Conservation (phyloP, 2,329 filamentous ascomycete genomes). For the Alternaria incomplexa region DNA sequence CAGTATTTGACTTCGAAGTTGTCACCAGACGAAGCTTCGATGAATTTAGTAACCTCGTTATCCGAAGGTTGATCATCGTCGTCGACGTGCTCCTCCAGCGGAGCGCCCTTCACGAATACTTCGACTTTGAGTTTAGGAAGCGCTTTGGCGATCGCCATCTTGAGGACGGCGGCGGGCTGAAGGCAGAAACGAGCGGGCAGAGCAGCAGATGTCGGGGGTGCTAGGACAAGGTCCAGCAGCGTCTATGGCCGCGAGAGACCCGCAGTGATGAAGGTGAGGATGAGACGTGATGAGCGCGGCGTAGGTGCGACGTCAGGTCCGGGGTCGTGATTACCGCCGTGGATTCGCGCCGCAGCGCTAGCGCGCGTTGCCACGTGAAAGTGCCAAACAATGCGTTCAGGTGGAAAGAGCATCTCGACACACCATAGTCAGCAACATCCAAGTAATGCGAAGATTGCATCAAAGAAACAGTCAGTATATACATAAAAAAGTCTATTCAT, state of each 20-base stretch:
- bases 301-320: not conserved
- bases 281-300: not conserved
- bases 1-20: constrained; percentile 3
- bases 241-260: not conserved
- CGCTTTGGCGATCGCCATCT: constrained; percentile 27
- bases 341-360: not conserved
- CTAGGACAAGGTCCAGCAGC: not conserved
- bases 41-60: constrained; percentile 33
- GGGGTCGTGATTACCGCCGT: not conserved
- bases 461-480: not conserved
- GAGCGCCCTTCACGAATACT: constrained; percentile 24
- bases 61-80: constrained; percentile 17
- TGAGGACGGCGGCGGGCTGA: not conserved
- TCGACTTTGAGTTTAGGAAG: constrained; percentile 19
- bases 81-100: constrained; percentile 36
- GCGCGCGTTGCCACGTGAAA: not conserved
- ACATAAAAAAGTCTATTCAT: not conserved
- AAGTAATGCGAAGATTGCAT: not conserved
- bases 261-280: not conserved
- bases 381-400: not conserved
- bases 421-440: not conserved
- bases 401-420: not conserved
- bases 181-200: not conserved
- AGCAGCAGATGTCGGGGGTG: not conserved
- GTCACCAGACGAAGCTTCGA: constrained; percentile 34